Evolutionary conservation across 2,329 filamentous ascomycete genomes (phyloP), one percentile per base, ranked within the genome.

Genomic region (Botryotinia globosa): DNA sequence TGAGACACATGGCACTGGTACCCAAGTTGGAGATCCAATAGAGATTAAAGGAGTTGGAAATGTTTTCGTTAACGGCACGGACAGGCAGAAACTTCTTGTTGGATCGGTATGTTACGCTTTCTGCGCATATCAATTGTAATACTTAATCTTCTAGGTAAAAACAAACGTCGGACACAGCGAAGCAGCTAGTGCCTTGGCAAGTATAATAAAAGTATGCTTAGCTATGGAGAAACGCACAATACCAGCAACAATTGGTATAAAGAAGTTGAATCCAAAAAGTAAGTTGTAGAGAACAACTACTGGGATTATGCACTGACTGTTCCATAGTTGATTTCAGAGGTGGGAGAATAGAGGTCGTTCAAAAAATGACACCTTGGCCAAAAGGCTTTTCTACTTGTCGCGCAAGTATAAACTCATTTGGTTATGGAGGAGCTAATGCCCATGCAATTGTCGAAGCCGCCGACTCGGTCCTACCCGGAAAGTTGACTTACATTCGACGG

Each of bases 391-490:
- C 39, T 37, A 29, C 18, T 5, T 44, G 48, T 12, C 61, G 70
- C 7, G 63, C 51, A 18, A 68, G 51, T 68, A 16, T 72, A 42
- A 66, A 64, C 10, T 72, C 63, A 10, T 72, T 72, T 12, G 84
- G 84, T 0, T 85, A 83, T 39, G 83, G 84, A 7, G 77, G 77
- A 7, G 76, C 75, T 0, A 79, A 79, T 74, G 80, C 79, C 2
- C 82, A 83, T 75, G 80, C 80, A 4, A 81, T 85, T 3, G 76
- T 78, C 51, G 70, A 72, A 48, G 63, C 37, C 12, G 39, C 29
- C 20, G 37, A 61, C 29, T 67, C 48, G 14, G 3, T 68, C 14
- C 37, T 62, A 1, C 39, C 54, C 0, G 67, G 67, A 4, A 69
- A 18, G 2, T 25, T 25, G 4, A 69, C 66, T 12, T 22, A 69